Percentiles rank a stretch among this genome's conserved stretches.
Conservation (phyloP, 495 filamentous ascomycete species). For the Xanthoparmelia taractica region DNA sequence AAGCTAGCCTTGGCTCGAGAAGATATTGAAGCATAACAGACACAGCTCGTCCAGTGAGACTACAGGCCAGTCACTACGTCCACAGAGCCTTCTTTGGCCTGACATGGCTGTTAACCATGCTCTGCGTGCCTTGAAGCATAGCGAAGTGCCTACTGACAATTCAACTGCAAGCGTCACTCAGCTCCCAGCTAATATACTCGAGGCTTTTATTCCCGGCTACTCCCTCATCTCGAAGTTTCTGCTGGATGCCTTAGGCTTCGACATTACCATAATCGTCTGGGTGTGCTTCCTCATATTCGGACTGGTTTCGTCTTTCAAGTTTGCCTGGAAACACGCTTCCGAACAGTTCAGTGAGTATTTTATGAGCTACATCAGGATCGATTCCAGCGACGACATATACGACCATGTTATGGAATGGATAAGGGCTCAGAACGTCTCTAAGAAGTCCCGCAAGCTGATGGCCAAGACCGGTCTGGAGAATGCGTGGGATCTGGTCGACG, state of each 20-base stretch:
- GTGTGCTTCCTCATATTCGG: slow-evolving; percentile 42
- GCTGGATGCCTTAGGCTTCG: slow-evolving; percentile 55
- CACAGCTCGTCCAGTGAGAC: neutral
- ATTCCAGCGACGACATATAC: slow-evolving; percentile 53
- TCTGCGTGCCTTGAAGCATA: slow-evolving; percentile 13
- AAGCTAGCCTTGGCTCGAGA: neutral
- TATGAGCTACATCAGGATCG: slow-evolving; percentile 49
- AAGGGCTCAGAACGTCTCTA: slow-evolving; percentile 44
- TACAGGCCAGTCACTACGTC: neutral
- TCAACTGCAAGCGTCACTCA: slow-evolving; percentile 28
- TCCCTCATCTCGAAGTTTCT: slow-evolving; percentile 53
- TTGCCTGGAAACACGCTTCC: slow-evolving; percentile 40
- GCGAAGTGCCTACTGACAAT: slow-evolving; percentile 15
- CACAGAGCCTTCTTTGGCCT: neutral
- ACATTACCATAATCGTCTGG: slow-evolving; percentile 64
- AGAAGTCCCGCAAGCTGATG: slow-evolving; percentile 46
- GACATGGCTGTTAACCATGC: slow-evolving; percentile 21
- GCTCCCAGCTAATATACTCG: slow-evolving; percentile 45
- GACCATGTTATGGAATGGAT: slow-evolving; percentile 54
- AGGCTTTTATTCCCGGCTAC: slow-evolving; percentile 69
- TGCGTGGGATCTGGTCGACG: slow-evolving; percentile 45
- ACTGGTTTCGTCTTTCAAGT: slow-evolving; percentile 44
- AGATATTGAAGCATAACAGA: neutral
- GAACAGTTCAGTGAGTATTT: slow-evolving; percentile 37
- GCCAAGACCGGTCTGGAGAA: slow-evolving; percentile 48